Evolutionary conservation across 148 eudicot genomes (phyloP).

Genomic region (Agrostemma githago): DNA sequence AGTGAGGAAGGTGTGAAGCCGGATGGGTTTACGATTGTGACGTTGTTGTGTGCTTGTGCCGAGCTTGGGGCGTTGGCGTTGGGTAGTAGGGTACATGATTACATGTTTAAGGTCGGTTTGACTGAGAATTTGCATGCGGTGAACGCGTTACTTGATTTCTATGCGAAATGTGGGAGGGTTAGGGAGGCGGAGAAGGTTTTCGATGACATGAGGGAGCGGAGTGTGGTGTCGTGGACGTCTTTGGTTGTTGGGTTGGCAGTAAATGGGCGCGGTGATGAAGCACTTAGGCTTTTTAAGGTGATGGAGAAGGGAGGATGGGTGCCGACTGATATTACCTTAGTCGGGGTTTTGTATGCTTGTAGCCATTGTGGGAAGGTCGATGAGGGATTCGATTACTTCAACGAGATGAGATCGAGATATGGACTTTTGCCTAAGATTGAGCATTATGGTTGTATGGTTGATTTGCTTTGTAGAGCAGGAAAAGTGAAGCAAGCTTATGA

Average conservation of each 20-base stretch:
- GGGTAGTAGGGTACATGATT: slow-evolving; percentile 67
- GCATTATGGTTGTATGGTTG: slow-evolving; percentile 83
- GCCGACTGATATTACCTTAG: slow-evolving; percentile 63
- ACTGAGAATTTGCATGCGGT: slow-evolving; percentile 54
- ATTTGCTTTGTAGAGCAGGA: slow-evolving; percentile 65
- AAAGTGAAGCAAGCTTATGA: slow-evolving; percentile 53
- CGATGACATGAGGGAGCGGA: slow-evolving; percentile 42
- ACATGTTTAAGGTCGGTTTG: slow-evolving; percentile 67
- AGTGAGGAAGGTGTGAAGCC: slow-evolving; percentile 48
- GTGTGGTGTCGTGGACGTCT: slow-evolving; percentile 69
- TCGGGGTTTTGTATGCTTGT: slow-evolving; percentile 78
- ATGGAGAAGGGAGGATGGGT: slow-evolving; percentile 40
- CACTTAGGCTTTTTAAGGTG: slow-evolving; percentile 47
- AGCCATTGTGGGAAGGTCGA: slow-evolving; percentile 78
- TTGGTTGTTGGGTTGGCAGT: slow-evolving; percentile 65
- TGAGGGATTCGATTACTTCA: slow-evolving; percentile 56
- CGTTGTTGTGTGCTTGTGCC: slow-evolving; percentile 73
- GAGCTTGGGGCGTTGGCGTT: slow-evolving; percentile 77
- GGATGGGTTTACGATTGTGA: slow-evolving; percentile 82
- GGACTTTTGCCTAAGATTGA: slow-evolving; percentile 52
- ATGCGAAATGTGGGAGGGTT: slow-evolving; percentile 66
- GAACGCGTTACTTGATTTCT: slow-evolving; percentile 60
- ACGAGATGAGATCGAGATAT: slow-evolving; percentile 44
- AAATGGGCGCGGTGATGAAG: slow-evolving; percentile 54
- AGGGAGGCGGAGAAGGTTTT: slow-evolving; percentile 45